Conservation (phyloP, 805 yeast species). For the Ogataea degrootiae region DNA sequence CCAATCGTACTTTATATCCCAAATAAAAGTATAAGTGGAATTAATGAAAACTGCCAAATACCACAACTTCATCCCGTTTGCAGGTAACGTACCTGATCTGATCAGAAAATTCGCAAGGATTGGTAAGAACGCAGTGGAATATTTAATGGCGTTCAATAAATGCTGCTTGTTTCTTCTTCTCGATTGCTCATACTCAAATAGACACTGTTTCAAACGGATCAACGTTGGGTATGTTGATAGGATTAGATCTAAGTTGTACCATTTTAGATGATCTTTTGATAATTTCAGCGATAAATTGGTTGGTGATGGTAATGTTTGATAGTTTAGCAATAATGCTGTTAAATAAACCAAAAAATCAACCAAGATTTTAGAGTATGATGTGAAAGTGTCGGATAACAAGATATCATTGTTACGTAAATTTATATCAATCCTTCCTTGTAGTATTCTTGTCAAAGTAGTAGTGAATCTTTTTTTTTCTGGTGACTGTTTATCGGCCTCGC, state of each 20-base stretch:
- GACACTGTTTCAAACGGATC: slow-evolving; percentile 81
- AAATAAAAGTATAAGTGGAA: slow-evolving; percentile 72
- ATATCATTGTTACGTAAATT: slow-evolving; percentile 73
- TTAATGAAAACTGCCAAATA: slow-evolving; percentile 46
- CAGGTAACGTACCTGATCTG: slow-evolving; percentile 20
- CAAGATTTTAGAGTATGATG: slow-evolving; percentile 73
- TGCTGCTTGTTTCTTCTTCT: slow-evolving; percentile 45
- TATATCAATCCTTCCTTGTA: slow-evolving; percentile 54
- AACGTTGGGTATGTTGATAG: slow-evolving; percentile 51
- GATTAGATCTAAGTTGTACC: slow-evolving; percentile 28
- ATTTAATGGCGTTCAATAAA: slow-evolving; percentile 70
- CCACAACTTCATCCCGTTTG: slow-evolving; percentile 35
- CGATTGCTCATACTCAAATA: slow-evolving; percentile 56
- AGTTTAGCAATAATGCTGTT: slow-evolving; percentile 39
- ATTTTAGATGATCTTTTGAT: slow-evolving; percentile 27
- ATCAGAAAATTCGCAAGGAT: slow-evolving; percentile 34
- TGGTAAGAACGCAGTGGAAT: slow-evolving; percentile 57
- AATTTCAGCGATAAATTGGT: slow-evolving; percentile 17
- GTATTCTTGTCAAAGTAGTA: slow-evolving; percentile 47
- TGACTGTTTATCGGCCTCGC: slow-evolving; percentile 12
- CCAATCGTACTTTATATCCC: slow-evolving; percentile 96
- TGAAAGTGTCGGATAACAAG: slow-evolving; percentile 74
- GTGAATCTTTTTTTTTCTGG: slow-evolving; percentile 41
- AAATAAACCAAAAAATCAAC: slow-evolving; percentile 63
- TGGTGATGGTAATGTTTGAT: slow-evolving; percentile 30